Evolutionary conservation across 1,284 basidiomycete genomes (phyloP).

Genomic region (Sanguinoderma infundibulare): DNA sequence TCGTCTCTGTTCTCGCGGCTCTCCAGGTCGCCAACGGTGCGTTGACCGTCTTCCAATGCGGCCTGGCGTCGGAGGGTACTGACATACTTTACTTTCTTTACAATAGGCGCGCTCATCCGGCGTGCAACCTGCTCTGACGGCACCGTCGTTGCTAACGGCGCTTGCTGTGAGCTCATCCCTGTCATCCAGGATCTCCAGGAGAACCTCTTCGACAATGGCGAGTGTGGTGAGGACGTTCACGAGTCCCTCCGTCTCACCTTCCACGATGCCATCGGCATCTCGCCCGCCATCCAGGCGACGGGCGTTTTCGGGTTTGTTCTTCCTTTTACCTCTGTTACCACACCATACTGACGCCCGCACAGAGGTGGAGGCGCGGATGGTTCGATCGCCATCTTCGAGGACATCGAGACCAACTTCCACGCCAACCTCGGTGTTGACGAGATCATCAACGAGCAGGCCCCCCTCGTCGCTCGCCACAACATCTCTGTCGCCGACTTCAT

Average conservation of each 20-base stretch:
- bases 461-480: constrained; percentile 30
- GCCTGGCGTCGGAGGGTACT: background rate
- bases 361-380: constrained; percentile 34
- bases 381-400: constrained; percentile 29
- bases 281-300: constrained; percentile 8
- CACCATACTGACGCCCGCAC: background rate
- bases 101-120: constrained; percentile 26
- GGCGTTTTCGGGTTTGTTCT: constrained; percentile 21
- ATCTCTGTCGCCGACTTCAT: constrained; percentile 35
- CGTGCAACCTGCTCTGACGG: constrained; percentile 29
- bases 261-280: constrained; percentile 35
- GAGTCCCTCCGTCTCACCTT: constrained; percentile 36
- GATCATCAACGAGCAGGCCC: constrained; percentile 30
- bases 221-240: constrained; percentile 33
- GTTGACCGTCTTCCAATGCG: background rate
- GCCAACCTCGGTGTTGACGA: constrained; percentile 35
- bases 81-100: background rate
- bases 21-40: constrained; percentile 18
- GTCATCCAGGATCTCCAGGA: constrained; percentile 41
- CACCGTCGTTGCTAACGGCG: constrained; percentile 38
- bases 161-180: constrained; percentile 43
- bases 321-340: background rate
- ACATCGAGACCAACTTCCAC: constrained; percentile 30
- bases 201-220: constrained; percentile 38
- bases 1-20: constrained; percentile 14